A percentile compares a stretch with the other conserved stretches of the same genome.
Conservation (phyloP, 345 rosid genomes). For the Bruguiera sexangula region DNA sequence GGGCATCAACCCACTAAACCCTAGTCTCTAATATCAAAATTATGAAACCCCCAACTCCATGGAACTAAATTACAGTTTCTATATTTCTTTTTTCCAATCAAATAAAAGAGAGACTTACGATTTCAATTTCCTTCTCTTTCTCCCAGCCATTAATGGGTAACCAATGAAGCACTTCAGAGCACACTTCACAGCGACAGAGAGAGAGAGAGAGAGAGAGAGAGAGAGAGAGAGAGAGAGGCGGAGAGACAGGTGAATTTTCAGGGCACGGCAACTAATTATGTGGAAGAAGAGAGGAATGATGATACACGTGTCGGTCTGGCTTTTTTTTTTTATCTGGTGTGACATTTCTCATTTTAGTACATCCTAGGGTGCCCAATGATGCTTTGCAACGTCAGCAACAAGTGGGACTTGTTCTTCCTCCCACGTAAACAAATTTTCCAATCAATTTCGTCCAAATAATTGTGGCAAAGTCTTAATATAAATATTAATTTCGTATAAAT, state of each 20-base stretch:
- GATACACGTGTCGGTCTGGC: constrained; percentile 6
- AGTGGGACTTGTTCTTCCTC: no score
- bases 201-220: background rate
- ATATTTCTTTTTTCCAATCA: background rate
- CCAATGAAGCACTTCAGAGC: background rate
- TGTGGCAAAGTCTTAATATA: no score
- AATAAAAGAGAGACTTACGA: constrained; percentile 31
- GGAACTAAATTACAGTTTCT: background rate
- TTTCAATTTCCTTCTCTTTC: constrained; percentile 41
- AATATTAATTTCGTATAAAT: no score
- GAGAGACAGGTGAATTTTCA: background rate
- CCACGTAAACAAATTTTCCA: no score
- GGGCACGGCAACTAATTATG: background rate
- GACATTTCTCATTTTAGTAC: background rate
- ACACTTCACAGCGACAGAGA: background rate
- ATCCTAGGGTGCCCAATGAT: background rate
- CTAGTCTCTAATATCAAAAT: constrained; percentile 15
- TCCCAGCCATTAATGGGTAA: constrained; percentile 30
- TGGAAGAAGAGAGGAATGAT: background rate
- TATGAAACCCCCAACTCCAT: constrained; percentile 13
- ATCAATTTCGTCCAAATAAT: no score
- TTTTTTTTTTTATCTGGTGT: background rate
- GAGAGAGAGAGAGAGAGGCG: background rate
- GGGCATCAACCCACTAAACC: background rate
- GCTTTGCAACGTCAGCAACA: background rate